These are phyloP conservation scores for Lonicera japonica DNA, from an alignment of 129 eudicot species.

Conservation along the genomic window DNA sequence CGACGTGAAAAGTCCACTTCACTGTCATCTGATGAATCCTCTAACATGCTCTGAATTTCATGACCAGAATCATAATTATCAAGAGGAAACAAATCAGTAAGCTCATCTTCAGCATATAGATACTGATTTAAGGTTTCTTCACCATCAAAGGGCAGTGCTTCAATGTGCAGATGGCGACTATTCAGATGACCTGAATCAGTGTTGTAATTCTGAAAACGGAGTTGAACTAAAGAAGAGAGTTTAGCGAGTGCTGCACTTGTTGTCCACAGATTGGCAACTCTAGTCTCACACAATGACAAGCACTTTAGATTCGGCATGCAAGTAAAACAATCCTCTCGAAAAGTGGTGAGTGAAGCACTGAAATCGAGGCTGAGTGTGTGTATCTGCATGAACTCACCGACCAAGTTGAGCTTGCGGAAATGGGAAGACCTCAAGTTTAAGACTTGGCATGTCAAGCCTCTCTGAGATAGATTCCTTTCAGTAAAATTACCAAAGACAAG, in stretches of 20 bases:
- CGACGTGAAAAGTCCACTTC: conserved; percentile 58
- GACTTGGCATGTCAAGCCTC: conserved; percentile 65
- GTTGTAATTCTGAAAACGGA: conserved; percentile 74
- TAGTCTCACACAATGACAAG: conserved; percentile 83
- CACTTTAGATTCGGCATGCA: conserved; percentile 74
- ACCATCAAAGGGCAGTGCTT: conserved; percentile 17
- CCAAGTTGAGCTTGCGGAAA: conserved; percentile 79
- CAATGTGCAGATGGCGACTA: conserved; percentile 15
- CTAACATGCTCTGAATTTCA: conserved; percentile 26
- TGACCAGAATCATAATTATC: conserved; percentile 27
- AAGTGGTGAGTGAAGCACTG: conserved; percentile 70
- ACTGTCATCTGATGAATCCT: conserved; percentile 60
- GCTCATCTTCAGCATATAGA: conserved; percentile 33
- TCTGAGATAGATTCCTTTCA: conserved; percentile 65
- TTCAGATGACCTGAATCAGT: conserved; percentile 26
- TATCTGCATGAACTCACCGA: conserved; percentile 62
- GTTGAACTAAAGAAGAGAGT: conserved; percentile 65
- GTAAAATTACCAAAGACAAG: conserved; percentile 3
- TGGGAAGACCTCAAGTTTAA: conserved; percentile 68
- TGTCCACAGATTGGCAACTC: conserved; percentile 81
- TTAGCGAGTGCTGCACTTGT: conserved; percentile 71
- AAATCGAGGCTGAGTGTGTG: conserved; percentile 81
- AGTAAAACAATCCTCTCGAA: conserved; percentile 79
- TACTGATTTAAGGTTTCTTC: conserved; percentile 20
- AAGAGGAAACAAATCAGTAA: conserved; percentile 19